phyloP scores from a whole-genome alignment of 1,284 basidiomycete species.

The Binderoboletus segoi region DNA sequence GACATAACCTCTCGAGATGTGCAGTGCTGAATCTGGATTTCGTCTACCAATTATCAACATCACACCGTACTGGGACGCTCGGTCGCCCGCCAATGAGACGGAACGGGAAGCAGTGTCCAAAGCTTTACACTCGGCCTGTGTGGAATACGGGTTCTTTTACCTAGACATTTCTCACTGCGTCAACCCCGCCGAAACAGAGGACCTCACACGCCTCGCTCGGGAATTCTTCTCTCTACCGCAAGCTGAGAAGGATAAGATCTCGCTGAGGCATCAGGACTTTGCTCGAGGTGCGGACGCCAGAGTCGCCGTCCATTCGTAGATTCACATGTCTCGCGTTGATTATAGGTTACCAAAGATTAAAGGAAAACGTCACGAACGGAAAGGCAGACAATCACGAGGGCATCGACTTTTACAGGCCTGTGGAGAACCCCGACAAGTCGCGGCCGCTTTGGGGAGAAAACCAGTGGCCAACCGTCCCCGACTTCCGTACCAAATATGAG shows the following conservation, averaged over 20 bases:
- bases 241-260: conserved; percentile 72
- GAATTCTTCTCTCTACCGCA: conserved; percentile 74
- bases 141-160: conserved; percentile 87
- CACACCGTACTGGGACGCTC: conserved; percentile 50
- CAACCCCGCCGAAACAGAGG: conserved; percentile 60
- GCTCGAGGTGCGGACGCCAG: conserved; percentile 62
- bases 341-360: conserved; percentile 68
- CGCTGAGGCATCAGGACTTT: conserved; percentile 65
- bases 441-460: conserved; percentile 79
- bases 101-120: conserved; percentile 47
- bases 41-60: conserved; percentile 54
- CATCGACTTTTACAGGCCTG: conserved; percentile 79
- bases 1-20: conserved; percentile 14
- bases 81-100: conserved; percentile 3
- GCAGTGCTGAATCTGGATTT: not conserved
- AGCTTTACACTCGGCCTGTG: conserved; percentile 72
- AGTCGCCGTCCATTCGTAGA: not conserved
- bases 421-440: conserved; percentile 66
- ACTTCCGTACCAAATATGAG: conserved; percentile 65
- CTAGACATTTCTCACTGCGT: conserved; percentile 66
- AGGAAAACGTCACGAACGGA: conserved; percentile 84
- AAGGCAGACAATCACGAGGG: conserved; percentile 86
- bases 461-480: conserved; percentile 71
- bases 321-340: not conserved
- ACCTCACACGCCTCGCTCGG: conserved; percentile 62